Percentiles rank a stretch among this genome's conserved stretches.
phyloP scores from a whole-genome alignment of 306 rosid genomes.

The Cicer chorassanicum region DNA sequence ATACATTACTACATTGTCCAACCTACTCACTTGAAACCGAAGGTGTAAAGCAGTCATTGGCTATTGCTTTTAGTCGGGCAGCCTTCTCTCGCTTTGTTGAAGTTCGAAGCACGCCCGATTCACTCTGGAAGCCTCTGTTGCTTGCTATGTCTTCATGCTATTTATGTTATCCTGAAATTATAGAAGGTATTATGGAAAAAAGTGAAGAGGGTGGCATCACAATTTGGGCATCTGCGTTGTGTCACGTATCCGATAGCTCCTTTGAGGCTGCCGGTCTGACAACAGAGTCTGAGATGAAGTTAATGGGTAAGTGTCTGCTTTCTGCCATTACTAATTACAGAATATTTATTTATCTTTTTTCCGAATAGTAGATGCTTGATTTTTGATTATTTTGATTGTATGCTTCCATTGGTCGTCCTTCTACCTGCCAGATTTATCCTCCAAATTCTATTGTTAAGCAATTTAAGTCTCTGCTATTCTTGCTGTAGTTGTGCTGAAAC shows the following conservation, averaged over 20 bases:
- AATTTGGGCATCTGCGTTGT: conserved; percentile 76
- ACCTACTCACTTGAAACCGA: conserved; percentile 66
- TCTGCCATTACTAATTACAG: conserved; percentile 32
- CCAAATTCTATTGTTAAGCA: conserved; percentile 8
- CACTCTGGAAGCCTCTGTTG: conserved; percentile 85
- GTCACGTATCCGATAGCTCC: conserved; percentile 59
- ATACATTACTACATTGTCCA: conserved; percentile 69
- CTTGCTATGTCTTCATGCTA: conserved; percentile 86
- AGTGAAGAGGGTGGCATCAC: conserved; percentile 61
- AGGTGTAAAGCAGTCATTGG: conserved; percentile 70
- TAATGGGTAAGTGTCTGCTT: conserved; percentile 62
- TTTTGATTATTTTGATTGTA: conserved; percentile 17
- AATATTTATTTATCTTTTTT: conserved; percentile 40
- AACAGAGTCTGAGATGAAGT: conserved; percentile 71
- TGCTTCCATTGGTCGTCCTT: conserved; percentile 14
- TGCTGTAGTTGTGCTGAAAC: conserved; percentile 20
- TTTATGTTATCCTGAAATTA: conserved; percentile 73
- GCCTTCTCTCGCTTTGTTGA: conserved; percentile 64
- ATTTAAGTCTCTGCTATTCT: background rate
- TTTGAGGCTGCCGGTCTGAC: conserved; percentile 62
- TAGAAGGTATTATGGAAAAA: conserved; percentile 73
- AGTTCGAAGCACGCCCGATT: conserved; percentile 55
- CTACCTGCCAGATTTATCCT: conserved; percentile 17
- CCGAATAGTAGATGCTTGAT: conserved; percentile 16
- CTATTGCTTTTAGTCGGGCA: conserved; percentile 60